Percentiles rank a stretch among this genome's conserved stretches.
phyloP scores from a whole-genome alignment of 192 early-diverging fungal species.

The Coemansia sp. region DNA sequence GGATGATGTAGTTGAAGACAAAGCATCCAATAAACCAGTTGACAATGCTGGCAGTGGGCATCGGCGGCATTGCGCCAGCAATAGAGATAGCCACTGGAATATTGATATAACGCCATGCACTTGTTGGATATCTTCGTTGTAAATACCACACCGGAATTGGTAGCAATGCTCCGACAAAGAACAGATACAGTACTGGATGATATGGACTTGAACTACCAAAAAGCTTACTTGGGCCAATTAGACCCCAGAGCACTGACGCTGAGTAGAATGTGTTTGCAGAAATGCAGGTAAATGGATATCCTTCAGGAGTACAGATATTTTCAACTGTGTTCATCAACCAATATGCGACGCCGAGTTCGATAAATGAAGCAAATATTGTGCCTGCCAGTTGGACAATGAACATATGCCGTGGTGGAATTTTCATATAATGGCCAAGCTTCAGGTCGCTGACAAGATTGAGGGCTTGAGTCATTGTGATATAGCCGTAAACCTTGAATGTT shows the following conservation, averaged over 20 bases:
- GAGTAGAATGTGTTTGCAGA: slow-evolving; percentile 64
- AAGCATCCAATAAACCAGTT: slow-evolving; percentile 69
- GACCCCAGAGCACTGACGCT: slow-evolving; percentile 77
- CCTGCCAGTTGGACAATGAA: slow-evolving; percentile 74
- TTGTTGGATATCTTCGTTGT: slow-evolving; percentile 61
- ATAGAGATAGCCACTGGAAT: slow-evolving; percentile 68
- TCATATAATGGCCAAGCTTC: slow-evolving; percentile 80
- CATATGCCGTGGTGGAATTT: slow-evolving; percentile 81
- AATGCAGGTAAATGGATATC: slow-evolving; percentile 68
- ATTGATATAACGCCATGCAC: slow-evolving; percentile 62
- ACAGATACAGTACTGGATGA: slow-evolving; percentile 49
- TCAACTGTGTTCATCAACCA: slow-evolving; percentile 65
- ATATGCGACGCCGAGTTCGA: slow-evolving; percentile 67
- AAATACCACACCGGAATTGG: slow-evolving; percentile 72
- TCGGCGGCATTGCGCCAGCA: slow-evolving; percentile 63
- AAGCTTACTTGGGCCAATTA: slow-evolving; percentile 70
- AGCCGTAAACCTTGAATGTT: slow-evolving; percentile 84
- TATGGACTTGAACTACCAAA: slow-evolving; percentile 62
- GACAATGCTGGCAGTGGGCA: slow-evolving; percentile 62
- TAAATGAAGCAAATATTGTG: slow-evolving; percentile 66
- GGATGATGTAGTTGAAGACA: slow-evolving; percentile 68
- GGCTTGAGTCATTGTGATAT: slow-evolving; percentile 77
- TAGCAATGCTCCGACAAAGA: slow-evolving; percentile 65
- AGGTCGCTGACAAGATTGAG: slow-evolving; percentile 67
- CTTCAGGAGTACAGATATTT: slow-evolving; percentile 61